phyloP scores from a whole-genome alignment of 108 stramenopile genomes.

The Skeletonema potamos region DNA sequence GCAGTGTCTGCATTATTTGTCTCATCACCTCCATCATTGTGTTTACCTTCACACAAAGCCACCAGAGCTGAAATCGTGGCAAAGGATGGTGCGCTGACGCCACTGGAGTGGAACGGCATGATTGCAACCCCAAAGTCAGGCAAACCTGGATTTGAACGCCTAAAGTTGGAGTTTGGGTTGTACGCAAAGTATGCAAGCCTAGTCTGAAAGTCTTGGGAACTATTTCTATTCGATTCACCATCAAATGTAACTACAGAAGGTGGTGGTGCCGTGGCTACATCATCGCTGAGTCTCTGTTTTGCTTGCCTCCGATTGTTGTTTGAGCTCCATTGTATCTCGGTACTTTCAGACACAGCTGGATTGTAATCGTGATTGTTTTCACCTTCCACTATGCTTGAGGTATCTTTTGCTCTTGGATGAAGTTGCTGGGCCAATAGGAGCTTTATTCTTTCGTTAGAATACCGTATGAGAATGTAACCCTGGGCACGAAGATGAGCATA shows the following conservation, averaged over 20 bases:
- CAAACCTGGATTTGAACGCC: conserved; percentile 65
- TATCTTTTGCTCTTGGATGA: conserved; percentile 1
- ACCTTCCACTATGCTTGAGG: conserved; percentile 8
- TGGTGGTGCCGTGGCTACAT: conserved; percentile 50
- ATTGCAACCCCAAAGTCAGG: conserved; percentile 75
- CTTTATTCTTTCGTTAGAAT: conserved; percentile 52
- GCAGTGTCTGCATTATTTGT: not conserved
- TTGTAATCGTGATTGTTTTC: not conserved
- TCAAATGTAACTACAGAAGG: conserved; percentile 34
- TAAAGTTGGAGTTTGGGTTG: conserved; percentile 69
- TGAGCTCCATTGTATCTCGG: not conserved
- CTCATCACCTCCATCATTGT: conserved; percentile 9
- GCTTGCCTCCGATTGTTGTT: not conserved
- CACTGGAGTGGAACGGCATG: conserved; percentile 47
- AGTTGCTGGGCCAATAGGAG: conserved; percentile 20
- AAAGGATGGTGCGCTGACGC: conserved; percentile 22
- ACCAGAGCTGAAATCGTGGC: conserved; percentile 31
- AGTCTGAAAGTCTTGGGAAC: not conserved
- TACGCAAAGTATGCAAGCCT: conserved; percentile 71
- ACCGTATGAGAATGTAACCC: conserved; percentile 72
- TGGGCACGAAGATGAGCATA: conserved; percentile 84
- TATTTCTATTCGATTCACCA: not conserved
- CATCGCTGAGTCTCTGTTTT: conserved; percentile 14
- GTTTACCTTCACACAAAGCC: conserved; percentile 28
- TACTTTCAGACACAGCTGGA: conserved; percentile 1